A percentile compares a stretch with the other conserved stretches of the same genome.
phyloP scores from a whole-genome alignment of 73 alveolate genomes.

The Diophrys appendiculata region DNA sequence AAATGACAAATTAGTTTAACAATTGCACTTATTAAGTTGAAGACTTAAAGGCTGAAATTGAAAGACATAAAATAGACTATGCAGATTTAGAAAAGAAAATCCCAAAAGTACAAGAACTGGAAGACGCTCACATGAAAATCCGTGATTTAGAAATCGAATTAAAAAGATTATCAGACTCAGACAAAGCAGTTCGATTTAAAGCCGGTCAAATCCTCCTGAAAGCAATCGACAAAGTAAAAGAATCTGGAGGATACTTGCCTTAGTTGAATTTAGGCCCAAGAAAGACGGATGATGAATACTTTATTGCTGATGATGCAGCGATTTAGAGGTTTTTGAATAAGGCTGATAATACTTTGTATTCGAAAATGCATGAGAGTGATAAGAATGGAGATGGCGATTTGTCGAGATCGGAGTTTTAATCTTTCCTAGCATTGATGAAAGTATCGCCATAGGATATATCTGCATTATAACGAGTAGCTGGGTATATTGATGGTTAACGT shows the following conservation, averaged over 20 bases:
- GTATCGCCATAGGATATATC: background rate
- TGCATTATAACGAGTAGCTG: background rate
- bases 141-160: background rate
- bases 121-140: background rate
- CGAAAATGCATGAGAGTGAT: background rate
- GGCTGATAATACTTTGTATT: background rate
- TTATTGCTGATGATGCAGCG: background rate
- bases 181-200: background rate
- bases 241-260: background rate
- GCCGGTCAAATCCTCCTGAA: conserved; percentile 2
- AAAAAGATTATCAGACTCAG: background rate
- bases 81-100: background rate
- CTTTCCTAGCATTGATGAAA: background rate
- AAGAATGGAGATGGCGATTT: background rate
- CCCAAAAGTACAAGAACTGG: background rate
- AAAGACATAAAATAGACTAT: background rate
- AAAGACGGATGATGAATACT: background rate
- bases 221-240: conserved; percentile 1
- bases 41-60: background rate
- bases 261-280: background rate
- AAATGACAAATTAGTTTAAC: background rate
- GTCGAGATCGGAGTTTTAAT: background rate
- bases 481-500: background rate
- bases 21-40: background rate
- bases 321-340: background rate